These are phyloP conservation scores for Pseudogymnoascus sp. DNA, from an alignment of 2,329 filamentous ascomycete species.

Conservation along the genomic window DNA sequence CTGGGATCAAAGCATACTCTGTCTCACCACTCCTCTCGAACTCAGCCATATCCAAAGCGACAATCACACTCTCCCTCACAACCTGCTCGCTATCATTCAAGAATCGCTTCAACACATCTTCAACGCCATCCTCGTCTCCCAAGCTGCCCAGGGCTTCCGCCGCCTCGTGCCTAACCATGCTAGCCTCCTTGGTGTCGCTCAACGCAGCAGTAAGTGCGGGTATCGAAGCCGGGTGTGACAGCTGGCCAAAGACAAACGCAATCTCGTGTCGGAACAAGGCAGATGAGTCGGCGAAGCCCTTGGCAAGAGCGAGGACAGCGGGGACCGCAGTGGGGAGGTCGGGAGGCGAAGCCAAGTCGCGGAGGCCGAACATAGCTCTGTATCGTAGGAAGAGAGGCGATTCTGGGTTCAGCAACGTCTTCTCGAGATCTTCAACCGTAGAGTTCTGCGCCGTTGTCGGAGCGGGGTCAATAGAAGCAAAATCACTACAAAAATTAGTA, in stretches of 20 bases:
- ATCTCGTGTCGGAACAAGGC: slow-evolving; percentile 96
- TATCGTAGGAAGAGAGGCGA: slow-evolving; percentile 85
- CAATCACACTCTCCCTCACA: slow-evolving; percentile 87
- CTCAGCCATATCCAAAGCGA: slow-evolving; percentile 96
- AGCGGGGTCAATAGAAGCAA: slow-evolving; percentile 90
- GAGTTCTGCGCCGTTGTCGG: slow-evolving; percentile 61
- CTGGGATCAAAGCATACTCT: slow-evolving; percentile 87
- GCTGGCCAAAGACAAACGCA: slow-evolving; percentile 94
- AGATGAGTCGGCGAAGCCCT: slow-evolving; percentile 75
- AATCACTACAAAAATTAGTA: slow-evolving; percentile 55
- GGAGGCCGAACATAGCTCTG: slow-evolving; percentile 93
- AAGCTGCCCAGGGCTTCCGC: slow-evolving; percentile 92
- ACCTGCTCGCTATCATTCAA: slow-evolving; percentile 86
- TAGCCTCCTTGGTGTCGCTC: slow-evolving; percentile 70
- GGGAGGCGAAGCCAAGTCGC: slow-evolving; percentile 88
- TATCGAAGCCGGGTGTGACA: slow-evolving; percentile 94
- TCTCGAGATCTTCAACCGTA: slow-evolving; percentile 66
- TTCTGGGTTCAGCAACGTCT: slow-evolving; percentile 67
- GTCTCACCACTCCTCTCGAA: slow-evolving; percentile 82
- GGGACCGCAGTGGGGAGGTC: slow-evolving; percentile 81
- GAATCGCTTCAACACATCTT: slow-evolving; percentile 74
- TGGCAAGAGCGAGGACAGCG: slow-evolving; percentile 78
- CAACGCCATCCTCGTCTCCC: slow-evolving; percentile 87
- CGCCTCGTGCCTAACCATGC: slow-evolving; percentile 97
- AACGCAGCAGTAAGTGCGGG: slow-evolving; percentile 74